Evolutionary conservation across 139 green algal species (phyloP), one percentile per base, ranked within the genome.

Genomic region (Edaphochlamys debaryana): DNA sequence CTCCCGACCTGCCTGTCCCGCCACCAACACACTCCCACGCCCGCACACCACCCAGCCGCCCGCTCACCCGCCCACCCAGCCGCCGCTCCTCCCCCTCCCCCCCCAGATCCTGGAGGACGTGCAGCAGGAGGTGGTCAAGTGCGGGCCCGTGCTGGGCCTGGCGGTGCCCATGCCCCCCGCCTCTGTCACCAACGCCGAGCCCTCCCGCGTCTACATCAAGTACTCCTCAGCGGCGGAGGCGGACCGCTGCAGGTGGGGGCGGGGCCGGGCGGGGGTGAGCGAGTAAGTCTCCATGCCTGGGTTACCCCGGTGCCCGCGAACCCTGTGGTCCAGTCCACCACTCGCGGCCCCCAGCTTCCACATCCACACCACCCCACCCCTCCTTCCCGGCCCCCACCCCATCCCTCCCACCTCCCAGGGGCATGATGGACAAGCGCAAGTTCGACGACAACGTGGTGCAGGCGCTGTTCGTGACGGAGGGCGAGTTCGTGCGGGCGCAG

Each of bases 401-500:
- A n/a, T n/a, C n/a, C n/a, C n/a, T n/a, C n/a, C n/a, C n/a, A n/a
- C n/a, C n/a, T n/a, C n/a, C n/a, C n/a, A n/a, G n/a, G n/a, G n/a
- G n/a, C 9, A 87, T 92, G 64, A 94, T 93, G 89, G 87, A 98
- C 72, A 90, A 88, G 1, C 91, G 95, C 41, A 85, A 88, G 32
- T 95, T 98, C 74, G 94, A 98, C 70, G 93, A 91, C 71, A 93
- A 92, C 79, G 87, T 56, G 38, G 92, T 97, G 66, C 91, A 86
- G n/a, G 91, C 87, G 9, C 67, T 13, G 7, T 87, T 90, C 29
- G 89, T 93, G 32, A 79, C 81, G 6, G 93, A 96, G 54, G 79
- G 89, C 32, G 93, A 97, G 76, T 97, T 90, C 75, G 34, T 87
- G 50, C 67, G 84, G 11, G 92, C 94, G 45, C 73, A 85, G n/a